These are phyloP conservation scores for Colletotrichum melonis DNA, from an alignment of 2,329 filamentous ascomycete genomes.

Conservation along the genomic window DNA sequence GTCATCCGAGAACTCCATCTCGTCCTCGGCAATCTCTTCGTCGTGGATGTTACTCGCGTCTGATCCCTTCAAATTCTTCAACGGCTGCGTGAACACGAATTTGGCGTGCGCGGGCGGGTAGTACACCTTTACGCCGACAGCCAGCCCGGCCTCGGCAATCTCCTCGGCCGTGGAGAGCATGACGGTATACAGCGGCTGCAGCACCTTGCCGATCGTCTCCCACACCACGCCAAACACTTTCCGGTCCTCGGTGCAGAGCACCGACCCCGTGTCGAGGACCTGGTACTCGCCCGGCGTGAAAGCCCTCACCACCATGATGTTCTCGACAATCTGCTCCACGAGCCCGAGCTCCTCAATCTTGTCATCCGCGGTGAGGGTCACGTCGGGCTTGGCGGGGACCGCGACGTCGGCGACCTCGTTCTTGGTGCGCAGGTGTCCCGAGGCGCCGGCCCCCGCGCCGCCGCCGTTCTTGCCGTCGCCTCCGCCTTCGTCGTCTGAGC, in stretches of 20 bases:
- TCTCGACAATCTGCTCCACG: constrained; percentile 83
- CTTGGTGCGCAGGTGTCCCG: constrained; percentile 75
- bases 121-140: constrained; percentile 77
- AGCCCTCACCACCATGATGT: constrained; percentile 81
- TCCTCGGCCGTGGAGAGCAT: constrained; percentile 78
- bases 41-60: constrained; percentile 97
- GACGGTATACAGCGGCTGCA: constrained; percentile 87
- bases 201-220: constrained; percentile 87
- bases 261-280: constrained; percentile 85
- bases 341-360: constrained; percentile 80
- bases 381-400: constrained; percentile 76
- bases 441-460: constrained; percentile 45
- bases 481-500: constrained; percentile 78
- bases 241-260: constrained; percentile 82
- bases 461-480: constrained; percentile 43
- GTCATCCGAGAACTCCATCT: constrained; percentile 96
- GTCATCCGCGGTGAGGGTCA: constrained; percentile 82
- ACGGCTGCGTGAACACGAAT: constrained; percentile 86
- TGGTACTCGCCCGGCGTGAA: constrained; percentile 83
- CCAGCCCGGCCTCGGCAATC: constrained; percentile 74
- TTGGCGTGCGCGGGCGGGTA: constrained; percentile 84
- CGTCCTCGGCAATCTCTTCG: constrained; percentile 87
- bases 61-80: constrained; percentile 85
- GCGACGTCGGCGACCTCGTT: constrained; percentile 79
- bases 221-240: constrained; percentile 83